Conservation (phyloP, 208 protist species). For the Trypanosoma scelopori region DNA sequence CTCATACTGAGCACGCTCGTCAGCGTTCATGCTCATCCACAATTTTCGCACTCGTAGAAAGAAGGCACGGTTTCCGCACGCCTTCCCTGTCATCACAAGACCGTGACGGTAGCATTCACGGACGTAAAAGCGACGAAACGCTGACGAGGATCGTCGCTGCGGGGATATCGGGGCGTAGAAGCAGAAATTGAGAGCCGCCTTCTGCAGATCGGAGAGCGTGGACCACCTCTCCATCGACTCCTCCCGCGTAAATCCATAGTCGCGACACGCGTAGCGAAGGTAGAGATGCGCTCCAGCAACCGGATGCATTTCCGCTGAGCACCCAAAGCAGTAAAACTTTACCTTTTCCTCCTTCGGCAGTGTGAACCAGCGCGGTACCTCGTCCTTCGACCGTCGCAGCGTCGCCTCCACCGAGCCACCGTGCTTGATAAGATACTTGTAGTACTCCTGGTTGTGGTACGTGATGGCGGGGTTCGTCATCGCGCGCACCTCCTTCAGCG, state of each 20-base stretch:
- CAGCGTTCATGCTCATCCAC: slow-evolving; percentile 50
- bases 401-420: slow-evolving; percentile 39
- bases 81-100: slow-evolving; percentile 32
- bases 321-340: slow-evolving; percentile 59
- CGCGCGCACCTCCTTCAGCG: slow-evolving; percentile 60
- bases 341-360: slow-evolving; percentile 46
- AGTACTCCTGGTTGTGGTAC: slow-evolving; percentile 32
- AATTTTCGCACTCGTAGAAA: slow-evolving; percentile 57
- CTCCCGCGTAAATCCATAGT: slow-evolving; percentile 65
- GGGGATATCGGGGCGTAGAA: slow-evolving; percentile 70
- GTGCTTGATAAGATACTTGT: slow-evolving; percentile 37
- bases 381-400: not conserved
- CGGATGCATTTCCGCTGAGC: slow-evolving; percentile 26
- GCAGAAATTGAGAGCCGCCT: slow-evolving; percentile 75
- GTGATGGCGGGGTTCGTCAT: slow-evolving; percentile 35
- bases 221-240: slow-evolving; percentile 43
- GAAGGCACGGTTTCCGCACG: slow-evolving; percentile 57
- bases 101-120: slow-evolving; percentile 60
- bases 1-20: slow-evolving; percentile 58
- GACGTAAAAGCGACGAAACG: slow-evolving; percentile 66
- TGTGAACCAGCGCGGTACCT: slow-evolving; percentile 27
- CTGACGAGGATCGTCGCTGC: slow-evolving; percentile 2
- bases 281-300: slow-evolving; percentile 56
- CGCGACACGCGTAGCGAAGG: slow-evolving; percentile 55
- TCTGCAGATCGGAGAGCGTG: slow-evolving; percentile 63